These are phyloP conservation scores for Macadamia tetraphylla DNA, from an alignment of 164 flowering plant species.

Conservation along the genomic window DNA sequence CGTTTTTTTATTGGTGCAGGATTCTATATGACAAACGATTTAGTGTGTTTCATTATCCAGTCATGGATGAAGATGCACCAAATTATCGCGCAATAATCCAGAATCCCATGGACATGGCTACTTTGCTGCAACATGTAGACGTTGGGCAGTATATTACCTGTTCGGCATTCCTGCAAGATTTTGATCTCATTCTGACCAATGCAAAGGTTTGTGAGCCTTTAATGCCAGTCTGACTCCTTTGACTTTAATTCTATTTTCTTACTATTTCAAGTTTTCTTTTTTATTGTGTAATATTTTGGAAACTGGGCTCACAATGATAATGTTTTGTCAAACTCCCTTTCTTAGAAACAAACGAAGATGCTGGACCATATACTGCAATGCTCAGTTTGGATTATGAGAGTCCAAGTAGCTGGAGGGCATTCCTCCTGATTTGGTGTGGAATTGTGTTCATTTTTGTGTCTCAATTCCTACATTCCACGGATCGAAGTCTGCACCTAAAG, in stretches of 20 bases:
- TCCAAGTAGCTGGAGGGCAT: too few species aligned
- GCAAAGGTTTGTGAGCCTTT: slow-evolving; percentile 60
- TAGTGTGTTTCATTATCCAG: slow-evolving; percentile 90
- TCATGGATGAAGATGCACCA: slow-evolving; percentile 97
- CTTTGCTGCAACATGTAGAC: slow-evolving; percentile 86
- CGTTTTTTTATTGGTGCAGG: slow-evolving; percentile 38
- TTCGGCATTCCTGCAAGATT: slow-evolving; percentile 70
- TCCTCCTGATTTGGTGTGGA: too few species aligned
- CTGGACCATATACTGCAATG: too few species aligned
- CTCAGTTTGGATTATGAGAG: too few species aligned
- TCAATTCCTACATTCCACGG: too few species aligned
- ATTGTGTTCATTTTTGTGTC: too few species aligned
- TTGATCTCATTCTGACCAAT: slow-evolving; percentile 80
- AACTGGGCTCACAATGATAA: too few species aligned
- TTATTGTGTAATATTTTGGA: too few species aligned
- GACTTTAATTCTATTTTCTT: not conserved
- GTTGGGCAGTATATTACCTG: slow-evolving; percentile 80
- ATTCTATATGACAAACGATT: slow-evolving; percentile 91
- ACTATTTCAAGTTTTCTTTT: not conserved
- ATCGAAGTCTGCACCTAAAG: too few species aligned
- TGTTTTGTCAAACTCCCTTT: too few species aligned
- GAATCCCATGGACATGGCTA: slow-evolving; percentile 94
- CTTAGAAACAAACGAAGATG: too few species aligned
- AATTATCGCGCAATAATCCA: slow-evolving; percentile 82
- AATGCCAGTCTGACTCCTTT: not conserved